Evolutionary conservation across 352 stramenopile species (phyloP), one percentile per base, ranked within the genome.

Genomic region (Pythium graminicola): DNA sequence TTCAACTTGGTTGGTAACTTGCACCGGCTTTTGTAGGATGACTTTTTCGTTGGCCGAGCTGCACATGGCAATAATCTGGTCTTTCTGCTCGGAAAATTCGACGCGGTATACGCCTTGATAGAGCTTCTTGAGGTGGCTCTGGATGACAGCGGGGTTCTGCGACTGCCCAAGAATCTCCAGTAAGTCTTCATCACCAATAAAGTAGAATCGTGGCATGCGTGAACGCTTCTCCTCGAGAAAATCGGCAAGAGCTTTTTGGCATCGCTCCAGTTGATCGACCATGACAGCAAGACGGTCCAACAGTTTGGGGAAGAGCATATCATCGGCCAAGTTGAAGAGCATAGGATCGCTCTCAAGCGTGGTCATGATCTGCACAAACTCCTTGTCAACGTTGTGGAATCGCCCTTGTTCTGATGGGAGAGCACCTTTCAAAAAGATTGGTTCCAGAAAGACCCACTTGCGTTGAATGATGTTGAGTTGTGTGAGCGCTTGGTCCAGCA

Each of bases 151-250:
- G 7, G 97, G 97, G 57, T 99, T 95, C 54, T 97, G 96, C 54
- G 95, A 95, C 68, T 99, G 99, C 23, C 97, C 98, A 46, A 99
- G 98, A 69, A 99, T 99, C 73, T 99, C 97, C 19, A 99, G 82
- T 47, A 99, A 84, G 75, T 99, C 97, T 78, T 99, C 98, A 64
- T 99, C 97, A 42, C 97, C 97, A 9, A 99, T 85, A 59, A 99
- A 99, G 69, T 99, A 99, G 66, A 99, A 99, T 16, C 98, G 93
- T 65, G 69, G 88, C 55, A 99, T 97, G 32, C 89, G 87, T 44
- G 84, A 89, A 33, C 97, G 85, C 72, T 99, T 96, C 16, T 95
- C 97, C 66, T 99, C 96, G 8, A 99, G 80, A 67, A 99, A 99
- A 58, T 99, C 94, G 54, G 97, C 97, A 8, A 99, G 76, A n/a